Conservation (phyloP, 805 yeast species). For the Candida patagonica region DNA sequence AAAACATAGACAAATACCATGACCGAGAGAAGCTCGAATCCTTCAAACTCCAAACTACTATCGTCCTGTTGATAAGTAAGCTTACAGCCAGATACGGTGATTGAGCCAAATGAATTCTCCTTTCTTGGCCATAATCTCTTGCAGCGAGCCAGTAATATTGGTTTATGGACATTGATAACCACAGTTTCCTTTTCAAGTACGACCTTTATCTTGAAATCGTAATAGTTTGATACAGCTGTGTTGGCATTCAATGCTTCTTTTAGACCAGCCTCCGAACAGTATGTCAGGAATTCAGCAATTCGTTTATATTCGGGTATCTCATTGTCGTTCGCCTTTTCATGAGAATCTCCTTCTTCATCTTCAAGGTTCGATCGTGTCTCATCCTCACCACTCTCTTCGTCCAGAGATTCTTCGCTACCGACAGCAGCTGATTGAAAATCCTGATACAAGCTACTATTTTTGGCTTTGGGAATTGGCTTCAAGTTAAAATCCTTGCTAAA, state of each 20-base stretch:
- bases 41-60: constrained; percentile 9
- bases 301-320: not conserved
- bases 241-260: not conserved
- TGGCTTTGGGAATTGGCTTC: too few relatives aligned
- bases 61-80: not conserved
- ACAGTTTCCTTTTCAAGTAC: not conserved
- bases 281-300: not conserved
- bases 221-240: not conserved
- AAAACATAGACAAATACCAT: constrained; percentile 20
- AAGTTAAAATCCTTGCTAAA: not conserved
- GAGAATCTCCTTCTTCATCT: not conserved
- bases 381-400: not conserved
- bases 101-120: not conserved
- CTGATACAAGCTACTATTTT: not conserved
- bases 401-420: constrained; percentile 4
- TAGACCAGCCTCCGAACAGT: not conserved
- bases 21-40: constrained; percentile 16
- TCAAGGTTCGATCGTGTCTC: not conserved
- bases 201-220: not conserved
- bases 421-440: too few relatives aligned
- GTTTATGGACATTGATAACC: not conserved
- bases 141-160: not conserved
- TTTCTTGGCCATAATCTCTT: not conserved
- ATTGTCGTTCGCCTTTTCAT: not conserved
- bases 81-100: not conserved